These are phyloP conservation scores for Strombidium stylifer DNA, from an alignment of 73 alveolate species.

Conservation along the genomic window DNA sequence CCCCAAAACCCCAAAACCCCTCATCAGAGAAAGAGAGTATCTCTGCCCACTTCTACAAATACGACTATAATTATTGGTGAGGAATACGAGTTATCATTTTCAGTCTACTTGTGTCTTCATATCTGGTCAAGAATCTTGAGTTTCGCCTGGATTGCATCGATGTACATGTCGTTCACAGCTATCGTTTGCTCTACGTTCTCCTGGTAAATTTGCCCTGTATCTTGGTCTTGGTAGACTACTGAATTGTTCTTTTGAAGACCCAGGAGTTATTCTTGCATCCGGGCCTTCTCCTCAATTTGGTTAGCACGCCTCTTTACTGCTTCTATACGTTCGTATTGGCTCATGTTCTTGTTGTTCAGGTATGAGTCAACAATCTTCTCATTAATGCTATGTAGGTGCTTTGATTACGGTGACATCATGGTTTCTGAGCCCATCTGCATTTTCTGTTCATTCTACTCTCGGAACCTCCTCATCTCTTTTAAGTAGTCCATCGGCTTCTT, in stretches of 20 bases:
- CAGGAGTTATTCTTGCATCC: not conserved
- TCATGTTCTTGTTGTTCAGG: not conserved
- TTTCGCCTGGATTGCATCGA: conserved; percentile 29
- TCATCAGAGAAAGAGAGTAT: too few relatives aligned
- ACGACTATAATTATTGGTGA: too few relatives aligned
- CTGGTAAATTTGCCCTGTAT: too few relatives aligned
- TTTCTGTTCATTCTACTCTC: not conserved
- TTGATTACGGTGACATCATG: not conserved
- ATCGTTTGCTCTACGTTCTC: conserved; percentile 4
- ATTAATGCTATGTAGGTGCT: too few relatives aligned
- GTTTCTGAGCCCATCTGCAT: conserved; percentile 3
- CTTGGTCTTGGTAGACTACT: not conserved
- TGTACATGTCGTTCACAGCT: conserved; percentile 22
- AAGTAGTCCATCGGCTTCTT: not conserved
- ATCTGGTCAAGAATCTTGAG: conserved; percentile 17
- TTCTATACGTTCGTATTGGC: conserved; percentile 6
- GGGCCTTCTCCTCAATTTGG: conserved; percentile 9
- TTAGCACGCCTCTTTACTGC: conserved; percentile 5
- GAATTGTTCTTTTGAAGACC: not conserved
- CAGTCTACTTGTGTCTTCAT: too few relatives aligned
- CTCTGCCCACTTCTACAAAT: too few relatives aligned
- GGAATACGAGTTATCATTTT: too few relatives aligned
- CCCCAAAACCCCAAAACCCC: too few relatives aligned
- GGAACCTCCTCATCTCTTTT: not conserved
- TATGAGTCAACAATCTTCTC: conserved; percentile 1